Evolutionary conservation across 2,329 filamentous ascomycete genomes (phyloP).

Genomic region (Mycosphaerelloides madeirae): DNA sequence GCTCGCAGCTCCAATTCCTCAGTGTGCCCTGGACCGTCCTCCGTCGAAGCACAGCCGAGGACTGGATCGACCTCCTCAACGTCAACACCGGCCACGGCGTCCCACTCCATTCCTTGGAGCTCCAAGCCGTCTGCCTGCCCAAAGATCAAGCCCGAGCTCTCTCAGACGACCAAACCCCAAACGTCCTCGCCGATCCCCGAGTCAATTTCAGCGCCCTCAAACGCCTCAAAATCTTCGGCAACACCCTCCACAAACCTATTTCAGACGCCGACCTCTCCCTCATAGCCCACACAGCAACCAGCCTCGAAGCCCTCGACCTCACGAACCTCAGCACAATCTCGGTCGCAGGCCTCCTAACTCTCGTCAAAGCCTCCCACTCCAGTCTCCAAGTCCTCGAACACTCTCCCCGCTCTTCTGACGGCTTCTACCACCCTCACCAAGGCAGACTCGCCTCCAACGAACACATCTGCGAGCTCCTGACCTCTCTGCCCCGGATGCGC

Average conservation of each 20-base stretch:
- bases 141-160: slow-evolving; percentile 40
- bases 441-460: slow-evolving; percentile 40
- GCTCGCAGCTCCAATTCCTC: slow-evolving; percentile 44
- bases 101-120: slow-evolving; percentile 48
- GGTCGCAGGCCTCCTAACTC: slow-evolving; percentile 49
- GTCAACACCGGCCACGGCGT: slow-evolving; percentile 35
- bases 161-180: slow-evolving; percentile 34
- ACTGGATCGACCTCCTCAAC: slow-evolving; percentile 48
- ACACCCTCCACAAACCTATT: slow-evolving; percentile 50
- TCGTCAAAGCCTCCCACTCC: slow-evolving; percentile 46
- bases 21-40: slow-evolving; percentile 52
- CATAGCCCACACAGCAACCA: slow-evolving; percentile 49
- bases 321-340: slow-evolving; percentile 51
- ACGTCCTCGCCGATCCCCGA: slow-evolving; percentile 39
- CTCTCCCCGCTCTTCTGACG: slow-evolving; percentile 49
- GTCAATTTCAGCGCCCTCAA: slow-evolving; percentile 48
- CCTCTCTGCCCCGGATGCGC: slow-evolving; percentile 43
- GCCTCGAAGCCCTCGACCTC: slow-evolving; percentile 50
- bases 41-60: slow-evolving; percentile 43
- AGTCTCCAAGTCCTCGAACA: slow-evolving; percentile 51
- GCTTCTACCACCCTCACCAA: slow-evolving; percentile 49
- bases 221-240: slow-evolving; percentile 52
- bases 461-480: slow-evolving; percentile 47
- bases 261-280: slow-evolving; percentile 46
- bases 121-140: slow-evolving; percentile 48